phyloP scores from a whole-genome alignment of 148 eudicot genomes.

The Vaccinium macrocarpon region DNA sequence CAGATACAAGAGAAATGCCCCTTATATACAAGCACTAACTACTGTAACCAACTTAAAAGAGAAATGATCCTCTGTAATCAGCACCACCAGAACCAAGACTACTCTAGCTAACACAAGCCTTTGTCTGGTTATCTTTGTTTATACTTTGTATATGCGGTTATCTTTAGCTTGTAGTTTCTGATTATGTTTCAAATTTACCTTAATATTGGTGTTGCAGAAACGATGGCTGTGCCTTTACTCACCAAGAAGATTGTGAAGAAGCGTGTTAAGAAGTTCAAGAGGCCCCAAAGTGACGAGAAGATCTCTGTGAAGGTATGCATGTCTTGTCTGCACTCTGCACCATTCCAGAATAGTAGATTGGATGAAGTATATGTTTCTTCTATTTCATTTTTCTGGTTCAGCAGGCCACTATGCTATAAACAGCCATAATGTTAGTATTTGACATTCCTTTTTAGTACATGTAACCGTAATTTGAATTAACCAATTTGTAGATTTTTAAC shows the following conservation, averaged over 20 bases:
- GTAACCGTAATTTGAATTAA: background rate
- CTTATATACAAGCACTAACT: too few species aligned
- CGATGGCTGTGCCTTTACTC: slow-evolving; percentile 52
- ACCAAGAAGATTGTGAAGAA: slow-evolving; percentile 60
- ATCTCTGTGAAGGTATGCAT: slow-evolving; percentile 48
- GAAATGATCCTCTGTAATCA: too few species aligned
- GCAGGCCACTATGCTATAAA: background rate
- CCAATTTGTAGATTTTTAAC: background rate
- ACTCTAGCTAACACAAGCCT: too few species aligned
- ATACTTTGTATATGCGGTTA: background rate
- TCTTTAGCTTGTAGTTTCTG: background rate
- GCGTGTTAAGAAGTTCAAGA: slow-evolving; percentile 52
- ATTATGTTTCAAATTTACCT: background rate
- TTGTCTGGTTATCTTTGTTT: background rate
- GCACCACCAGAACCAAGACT: too few species aligned
- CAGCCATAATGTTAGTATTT: background rate
- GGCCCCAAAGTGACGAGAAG: slow-evolving; percentile 46
- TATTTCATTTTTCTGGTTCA: background rate
- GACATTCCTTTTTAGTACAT: background rate
- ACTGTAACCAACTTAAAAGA: too few species aligned
- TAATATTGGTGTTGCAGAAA: slow-evolving; percentile 5
- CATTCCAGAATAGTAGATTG: background rate
- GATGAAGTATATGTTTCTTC: background rate
- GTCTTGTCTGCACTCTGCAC: slow-evolving; percentile 21
- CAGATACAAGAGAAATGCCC: too few species aligned